Evolutionary conservation across 768 basidiomycete species (phyloP).

Genomic region (Agrocybe pediades): DNA sequence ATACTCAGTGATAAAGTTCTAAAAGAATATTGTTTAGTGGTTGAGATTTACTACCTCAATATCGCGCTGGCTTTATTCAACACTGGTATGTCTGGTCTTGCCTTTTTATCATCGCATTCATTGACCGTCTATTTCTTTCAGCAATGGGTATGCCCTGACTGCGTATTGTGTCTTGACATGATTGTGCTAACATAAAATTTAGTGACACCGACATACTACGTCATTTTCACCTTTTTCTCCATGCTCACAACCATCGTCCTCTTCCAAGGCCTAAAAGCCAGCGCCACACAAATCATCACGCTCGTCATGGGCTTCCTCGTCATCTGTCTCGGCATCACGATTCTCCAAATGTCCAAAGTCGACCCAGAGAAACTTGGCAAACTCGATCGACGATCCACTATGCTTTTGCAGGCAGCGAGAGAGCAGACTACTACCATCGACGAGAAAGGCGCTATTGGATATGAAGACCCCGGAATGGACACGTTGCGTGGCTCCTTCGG

Average conservation of each 20-base stretch:
- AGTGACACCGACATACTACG: constrained; percentile 90
- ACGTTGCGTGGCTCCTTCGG: constrained; percentile 91
- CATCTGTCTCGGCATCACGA: constrained; percentile 89
- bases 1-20: constrained; percentile 5
- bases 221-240: constrained; percentile 83
- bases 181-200: constrained; percentile 19
- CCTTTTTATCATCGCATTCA: constrained; percentile 3
- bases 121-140: constrained; percentile 24
- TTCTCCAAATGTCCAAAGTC: constrained; percentile 94
- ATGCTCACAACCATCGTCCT: constrained; percentile 87
- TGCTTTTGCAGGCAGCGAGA: constrained; percentile 86
- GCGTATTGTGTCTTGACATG: constrained; percentile 5
- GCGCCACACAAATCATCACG: constrained; percentile 79
- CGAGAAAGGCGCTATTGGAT: constrained; percentile 63
- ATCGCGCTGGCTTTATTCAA: constrained; percentile 96
- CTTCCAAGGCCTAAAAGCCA: constrained; percentile 85
- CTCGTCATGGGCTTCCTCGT: constrained; percentile 91
- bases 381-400: constrained; percentile 88
- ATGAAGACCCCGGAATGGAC: constrained; percentile 93
- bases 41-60: constrained; percentile 95
- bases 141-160: constrained; percentile 58
- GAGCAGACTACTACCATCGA: constrained; percentile 65
- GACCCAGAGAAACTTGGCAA: constrained; percentile 78
- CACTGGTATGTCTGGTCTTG: constrained; percentile 54
- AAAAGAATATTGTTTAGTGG: constrained; percentile 44